These are phyloP conservation scores for Suhomyces xylopsoci DNA, from an alignment of 805 yeast genomes.

Conservation along the genomic window DNA sequence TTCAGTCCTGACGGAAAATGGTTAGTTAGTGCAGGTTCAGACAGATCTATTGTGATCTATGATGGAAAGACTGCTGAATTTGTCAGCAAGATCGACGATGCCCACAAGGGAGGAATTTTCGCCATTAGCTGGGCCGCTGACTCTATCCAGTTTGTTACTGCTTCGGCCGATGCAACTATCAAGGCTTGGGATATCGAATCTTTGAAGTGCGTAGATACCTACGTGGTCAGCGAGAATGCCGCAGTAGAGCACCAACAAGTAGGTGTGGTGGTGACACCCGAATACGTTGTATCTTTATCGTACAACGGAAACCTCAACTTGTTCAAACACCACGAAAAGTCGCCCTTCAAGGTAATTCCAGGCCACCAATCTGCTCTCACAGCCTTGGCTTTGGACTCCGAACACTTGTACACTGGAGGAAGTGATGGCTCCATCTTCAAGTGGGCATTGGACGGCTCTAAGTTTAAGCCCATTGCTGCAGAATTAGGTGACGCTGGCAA, in stretches of 20 bases:
- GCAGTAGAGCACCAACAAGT: constrained; percentile 67
- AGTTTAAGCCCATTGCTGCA: constrained; percentile 26
- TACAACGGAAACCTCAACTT: constrained; percentile 68
- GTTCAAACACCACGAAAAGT: constrained; percentile 39
- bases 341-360: constrained; percentile 41
- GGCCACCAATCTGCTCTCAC: constrained; percentile 89
- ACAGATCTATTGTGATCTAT: constrained; percentile 70
- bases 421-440: constrained; percentile 71
- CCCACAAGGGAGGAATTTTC: constrained; percentile 80
- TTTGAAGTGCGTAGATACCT: constrained; percentile 41
- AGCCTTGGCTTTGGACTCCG: constrained; percentile 38
- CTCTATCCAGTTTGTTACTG: constrained; percentile 61
- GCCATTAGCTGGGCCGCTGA: constrained; percentile 67
- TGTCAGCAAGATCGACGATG: constrained; percentile 46
- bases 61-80: constrained; percentile 87
- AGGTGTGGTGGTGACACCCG: constrained; percentile 69
- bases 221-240: constrained; percentile 40
- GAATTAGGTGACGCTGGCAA: constrained; percentile 30
- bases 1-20: constrained; percentile 78
- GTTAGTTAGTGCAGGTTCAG: constrained; percentile 81
- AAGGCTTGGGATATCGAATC: constrained; percentile 57
- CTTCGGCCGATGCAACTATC: constrained; percentile 78
- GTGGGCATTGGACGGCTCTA: constrained; percentile 46
- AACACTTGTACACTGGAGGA: constrained; percentile 58
- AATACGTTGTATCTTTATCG: constrained; percentile 61